These are phyloP conservation scores for Vachellia collinsii DNA, from an alignment of 306 rosid genomes.

Conservation along the genomic window DNA sequence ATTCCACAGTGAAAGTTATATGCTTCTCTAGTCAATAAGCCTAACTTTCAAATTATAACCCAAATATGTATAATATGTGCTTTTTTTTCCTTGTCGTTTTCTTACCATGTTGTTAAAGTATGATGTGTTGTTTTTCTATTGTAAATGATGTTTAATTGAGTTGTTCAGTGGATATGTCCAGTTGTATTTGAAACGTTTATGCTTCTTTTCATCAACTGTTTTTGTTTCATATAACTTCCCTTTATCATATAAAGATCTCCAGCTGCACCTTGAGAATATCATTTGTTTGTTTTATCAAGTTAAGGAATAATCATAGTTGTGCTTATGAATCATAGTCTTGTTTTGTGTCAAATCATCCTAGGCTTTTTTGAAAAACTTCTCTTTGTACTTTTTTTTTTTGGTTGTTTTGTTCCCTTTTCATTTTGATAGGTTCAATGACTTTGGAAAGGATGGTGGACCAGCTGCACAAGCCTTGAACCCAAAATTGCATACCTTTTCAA, in stretches of 20 bases:
- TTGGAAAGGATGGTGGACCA: conserved; percentile 63
- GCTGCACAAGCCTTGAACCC: conserved; percentile 60
- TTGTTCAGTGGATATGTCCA: background rate
- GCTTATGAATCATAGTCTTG: background rate
- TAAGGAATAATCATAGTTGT: background rate
- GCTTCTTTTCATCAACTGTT: background rate
- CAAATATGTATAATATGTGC: background rate
- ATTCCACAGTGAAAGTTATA: background rate
- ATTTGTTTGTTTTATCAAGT: background rate
- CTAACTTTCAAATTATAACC: background rate
- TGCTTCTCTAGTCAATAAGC: background rate
- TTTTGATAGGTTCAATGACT: conserved; percentile 56
- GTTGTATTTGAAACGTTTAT: background rate
- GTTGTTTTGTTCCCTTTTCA: background rate
- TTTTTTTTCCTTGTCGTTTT: background rate
- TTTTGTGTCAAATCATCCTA: background rate
- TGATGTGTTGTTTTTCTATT: background rate
- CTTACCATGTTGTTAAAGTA: background rate
- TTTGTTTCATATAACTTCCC: background rate
- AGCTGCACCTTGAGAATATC: background rate
- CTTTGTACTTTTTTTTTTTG: background rate
- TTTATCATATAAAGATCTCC: background rate
- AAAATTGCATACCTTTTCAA: conserved; percentile 49
- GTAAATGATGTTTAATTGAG: background rate
- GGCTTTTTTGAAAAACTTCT: background rate